phyloP scores from a whole-genome alignment of 2,329 filamentous ascomycete genomes.

The Colletotrichum paranaense region DNA sequence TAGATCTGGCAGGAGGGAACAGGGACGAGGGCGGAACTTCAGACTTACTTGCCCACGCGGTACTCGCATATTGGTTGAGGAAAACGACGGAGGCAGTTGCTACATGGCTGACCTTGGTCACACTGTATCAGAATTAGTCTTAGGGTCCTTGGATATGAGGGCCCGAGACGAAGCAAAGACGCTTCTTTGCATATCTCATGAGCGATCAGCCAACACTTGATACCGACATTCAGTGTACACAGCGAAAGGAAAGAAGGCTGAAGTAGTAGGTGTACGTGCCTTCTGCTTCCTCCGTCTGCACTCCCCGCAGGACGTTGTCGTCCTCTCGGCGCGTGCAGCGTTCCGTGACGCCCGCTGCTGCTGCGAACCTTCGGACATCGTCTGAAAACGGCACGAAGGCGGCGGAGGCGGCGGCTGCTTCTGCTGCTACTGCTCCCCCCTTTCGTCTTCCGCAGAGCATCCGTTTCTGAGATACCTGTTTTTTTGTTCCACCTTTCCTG shows the following conservation, averaged over 20 bases:
- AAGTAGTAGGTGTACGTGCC: conserved; percentile 44
- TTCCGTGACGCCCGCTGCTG: conserved; percentile 39
- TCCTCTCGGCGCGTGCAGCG: conserved; percentile 45
- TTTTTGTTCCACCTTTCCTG: conserved; percentile 14
- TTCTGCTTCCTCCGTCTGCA: conserved; percentile 65
- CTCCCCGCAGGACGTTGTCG: conserved; percentile 60
- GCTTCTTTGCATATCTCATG: background rate
- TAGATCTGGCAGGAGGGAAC: background rate
- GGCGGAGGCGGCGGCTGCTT: background rate
- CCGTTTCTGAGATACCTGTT: background rate
- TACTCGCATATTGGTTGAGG: conserved; percentile 64
- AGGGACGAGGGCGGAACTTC: too few species aligned
- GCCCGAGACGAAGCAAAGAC: background rate
- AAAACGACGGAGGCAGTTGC: conserved; percentile 63
- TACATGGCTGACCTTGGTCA: conserved; percentile 65
- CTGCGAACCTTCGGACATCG: conserved; percentile 51
- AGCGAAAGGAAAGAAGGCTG: background rate
- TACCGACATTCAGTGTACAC: background rate
- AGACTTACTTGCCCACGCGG: conserved; percentile 41
- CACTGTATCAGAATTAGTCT: conserved; percentile 50
- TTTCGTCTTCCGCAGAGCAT: conserved; percentile 7
- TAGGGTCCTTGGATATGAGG: background rate
- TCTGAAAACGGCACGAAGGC: conserved; percentile 20
- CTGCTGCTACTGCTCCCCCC: background rate
- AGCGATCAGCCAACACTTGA: background rate